These are phyloP conservation scores for Sporothrix dimorphospora DNA, from an alignment of 2,329 filamentous ascomycete species.

Conservation along the genomic window DNA sequence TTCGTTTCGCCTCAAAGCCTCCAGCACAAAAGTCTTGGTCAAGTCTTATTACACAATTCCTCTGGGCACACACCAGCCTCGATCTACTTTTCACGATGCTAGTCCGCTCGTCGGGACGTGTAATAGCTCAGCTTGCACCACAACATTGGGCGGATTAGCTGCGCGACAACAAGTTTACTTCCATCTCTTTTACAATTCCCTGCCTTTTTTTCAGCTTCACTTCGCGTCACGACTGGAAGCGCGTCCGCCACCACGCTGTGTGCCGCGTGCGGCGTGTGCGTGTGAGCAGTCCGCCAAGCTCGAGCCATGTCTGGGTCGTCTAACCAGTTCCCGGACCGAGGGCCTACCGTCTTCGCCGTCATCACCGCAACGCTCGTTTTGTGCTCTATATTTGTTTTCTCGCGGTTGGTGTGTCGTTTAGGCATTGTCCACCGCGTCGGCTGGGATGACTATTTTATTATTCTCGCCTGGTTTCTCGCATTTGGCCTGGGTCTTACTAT, in stretches of 20 bases:
- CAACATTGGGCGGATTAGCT: neutral
- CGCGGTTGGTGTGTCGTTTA: conserved; percentile 72
- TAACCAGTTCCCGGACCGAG: conserved; percentile 50
- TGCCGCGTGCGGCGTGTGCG: conserved; percentile 1
- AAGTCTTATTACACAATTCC: neutral
- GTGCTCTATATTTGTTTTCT: conserved; percentile 73
- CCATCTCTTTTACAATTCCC: too few relatives aligned
- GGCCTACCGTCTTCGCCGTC: conserved; percentile 68
- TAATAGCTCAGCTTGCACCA: neutral
- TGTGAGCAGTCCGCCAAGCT: too few relatives aligned
- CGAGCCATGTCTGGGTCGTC: too few relatives aligned
- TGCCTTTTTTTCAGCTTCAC: too few relatives aligned
- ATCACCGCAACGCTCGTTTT: conserved; percentile 70
- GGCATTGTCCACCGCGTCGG: conserved; percentile 72
- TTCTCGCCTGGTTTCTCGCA: conserved; percentile 74
- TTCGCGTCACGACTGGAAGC: too few relatives aligned
- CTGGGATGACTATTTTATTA: conserved; percentile 80
- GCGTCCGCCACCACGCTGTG: neutral
- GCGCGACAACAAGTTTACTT: too few relatives aligned
- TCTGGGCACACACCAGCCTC: too few relatives aligned
- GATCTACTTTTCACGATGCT: too few relatives aligned
- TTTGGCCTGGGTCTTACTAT: conserved; percentile 70
- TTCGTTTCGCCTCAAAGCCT: too few relatives aligned
- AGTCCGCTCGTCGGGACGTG: neutral
- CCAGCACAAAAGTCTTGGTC: too few relatives aligned